Percentiles rank a stretch among this genome's conserved stretches.
These are phyloP conservation scores for Fusarium piperis DNA, from an alignment of 2,329 filamentous ascomycete species.

Conservation along the genomic window DNA sequence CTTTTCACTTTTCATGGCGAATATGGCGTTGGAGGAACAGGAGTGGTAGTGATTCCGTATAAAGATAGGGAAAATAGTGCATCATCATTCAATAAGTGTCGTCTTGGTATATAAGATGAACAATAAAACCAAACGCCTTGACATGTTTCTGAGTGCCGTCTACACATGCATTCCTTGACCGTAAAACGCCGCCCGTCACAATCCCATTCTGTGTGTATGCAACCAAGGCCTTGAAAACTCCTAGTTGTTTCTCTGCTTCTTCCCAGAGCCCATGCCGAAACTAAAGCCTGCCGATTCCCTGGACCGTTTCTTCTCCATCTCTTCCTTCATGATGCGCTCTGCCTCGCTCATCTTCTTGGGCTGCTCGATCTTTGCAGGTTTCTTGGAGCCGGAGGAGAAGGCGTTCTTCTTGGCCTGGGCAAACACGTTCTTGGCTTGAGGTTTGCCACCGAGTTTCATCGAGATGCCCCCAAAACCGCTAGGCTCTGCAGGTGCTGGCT, in stretches of 20 bases:
- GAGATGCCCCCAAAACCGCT: slow-evolving; percentile 58
- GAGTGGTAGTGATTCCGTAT: slow-evolving; percentile 20
- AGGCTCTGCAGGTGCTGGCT: slow-evolving; percentile 45
- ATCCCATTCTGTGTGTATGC: neutral
- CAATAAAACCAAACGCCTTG: slow-evolving; percentile 33
- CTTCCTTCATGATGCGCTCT: slow-evolving; percentile 89
- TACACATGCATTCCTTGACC: neutral
- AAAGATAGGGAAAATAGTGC: slow-evolving; percentile 7
- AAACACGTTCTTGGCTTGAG: slow-evolving; percentile 83
- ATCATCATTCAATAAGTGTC: slow-evolving; percentile 27
- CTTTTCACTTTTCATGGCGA: slow-evolving; percentile 41
- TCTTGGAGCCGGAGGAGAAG: slow-evolving; percentile 68
- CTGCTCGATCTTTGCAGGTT: slow-evolving; percentile 64
- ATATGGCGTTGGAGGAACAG: slow-evolving; percentile 45
- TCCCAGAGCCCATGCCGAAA: slow-evolving; percentile 57
- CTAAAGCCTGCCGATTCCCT: slow-evolving; percentile 58
- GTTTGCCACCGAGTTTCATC: slow-evolving; percentile 71
- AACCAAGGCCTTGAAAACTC: neutral
- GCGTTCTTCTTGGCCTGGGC: slow-evolving; percentile 74
- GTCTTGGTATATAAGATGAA: slow-evolving; percentile 45
- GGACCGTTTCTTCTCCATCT: slow-evolving; percentile 75
- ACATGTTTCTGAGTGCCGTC: slow-evolving; percentile 5
- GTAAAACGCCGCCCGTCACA: neutral
- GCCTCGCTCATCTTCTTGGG: slow-evolving; percentile 89
- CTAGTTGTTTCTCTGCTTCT: slow-evolving; percentile 59